Base-by-base conservation (phyloP, 106 monocot genomes). In the Acanthochlamys bracteata region DNA sequence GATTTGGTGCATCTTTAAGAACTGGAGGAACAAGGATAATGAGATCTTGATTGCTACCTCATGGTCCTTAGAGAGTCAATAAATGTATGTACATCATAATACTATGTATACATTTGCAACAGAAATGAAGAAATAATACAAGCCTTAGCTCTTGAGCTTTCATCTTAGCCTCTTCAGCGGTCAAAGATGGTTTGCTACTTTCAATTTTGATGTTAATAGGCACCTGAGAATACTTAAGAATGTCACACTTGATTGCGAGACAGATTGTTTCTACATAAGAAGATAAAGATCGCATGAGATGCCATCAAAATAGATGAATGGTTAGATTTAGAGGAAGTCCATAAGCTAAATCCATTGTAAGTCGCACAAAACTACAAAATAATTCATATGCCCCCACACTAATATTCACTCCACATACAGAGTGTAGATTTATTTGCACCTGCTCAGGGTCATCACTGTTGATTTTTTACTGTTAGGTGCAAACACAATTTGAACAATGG, bases 141-240 rank as follows among this genome's bases (percentile, higher is more conserved):
- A 64, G 91, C 96, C 96, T 66, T 56, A 96, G 76, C 59, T 96
- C 96, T 63, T 96, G 82, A 20, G 91, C 84, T 74, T 88, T 96
- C 60, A 76, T 66, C 74, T 91, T 96, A 56, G 84, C 64, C 74
- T 91, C 91, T 65, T 96, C 85, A 13, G 88, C 69, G 33, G 88
- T 83, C 54, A 98, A 75, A 76, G 78, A 59, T 49, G 82, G 76
- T 76, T 88, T 91, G 27, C 41, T 51, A 60, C 40, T 27, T 73
- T 84, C 92, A 57, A 40, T 66, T 42, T 73, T 74, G 12, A 65
- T 70, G 23, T 68, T 73, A 54, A 69, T 65, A 45, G 84, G 77
- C 43, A 92, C 82, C 92, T 92, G 78, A 82, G 42, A 78, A 57
- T 56, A 23, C 41, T 7, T 10, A 66, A 39, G 22, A 16, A 39